Percentiles rank a stretch among this genome's conserved stretches.
phyloP scores from a whole-genome alignment of 2,329 filamentous ascomycete genomes.

The Sphaceloma murrayae region DNA sequence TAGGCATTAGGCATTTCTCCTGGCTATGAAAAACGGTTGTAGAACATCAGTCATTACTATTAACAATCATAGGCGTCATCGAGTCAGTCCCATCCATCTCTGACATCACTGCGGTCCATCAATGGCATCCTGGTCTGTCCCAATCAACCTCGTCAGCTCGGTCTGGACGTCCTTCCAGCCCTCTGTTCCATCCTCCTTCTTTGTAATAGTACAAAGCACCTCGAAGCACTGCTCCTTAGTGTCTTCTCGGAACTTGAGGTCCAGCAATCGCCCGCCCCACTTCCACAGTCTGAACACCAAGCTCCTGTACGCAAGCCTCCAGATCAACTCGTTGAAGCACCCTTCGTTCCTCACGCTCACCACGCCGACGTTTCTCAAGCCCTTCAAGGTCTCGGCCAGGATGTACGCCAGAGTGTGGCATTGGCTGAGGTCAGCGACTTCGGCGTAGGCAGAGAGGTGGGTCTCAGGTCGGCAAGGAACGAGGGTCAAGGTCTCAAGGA shows the following conservation, averaged over 20 bases:
- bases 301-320: constrained; percentile 28
- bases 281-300: constrained; percentile 29
- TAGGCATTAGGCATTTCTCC: no score
- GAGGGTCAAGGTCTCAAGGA: constrained; percentile 27
- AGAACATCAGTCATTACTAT: no score
- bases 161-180: constrained; percentile 14
- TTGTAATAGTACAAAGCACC: constrained; percentile 17
- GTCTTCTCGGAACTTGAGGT: constrained; percentile 24
- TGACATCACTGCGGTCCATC: no score
- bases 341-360: constrained; percentile 27
- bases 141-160: constrained; percentile 15
- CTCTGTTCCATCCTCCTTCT: constrained; percentile 9
- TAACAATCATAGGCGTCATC: no score
- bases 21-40: no score
- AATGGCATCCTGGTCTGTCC: no score
- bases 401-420: constrained; percentile 24
- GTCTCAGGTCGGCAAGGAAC: constrained; percentile 27
- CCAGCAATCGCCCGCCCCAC: constrained; percentile 28
- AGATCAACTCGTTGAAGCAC: constrained; percentile 28
- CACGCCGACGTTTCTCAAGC: constrained; percentile 23
- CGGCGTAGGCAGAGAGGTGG: constrained; percentile 24
- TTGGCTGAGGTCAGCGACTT: constrained; percentile 30
- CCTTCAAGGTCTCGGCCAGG: constrained; percentile 19
- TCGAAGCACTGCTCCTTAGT: constrained; percentile 18
- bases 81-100: not conserved